phyloP scores from a whole-genome alignment of 2,329 filamentous ascomycete genomes.

The Colletotrichum sp. region DNA sequence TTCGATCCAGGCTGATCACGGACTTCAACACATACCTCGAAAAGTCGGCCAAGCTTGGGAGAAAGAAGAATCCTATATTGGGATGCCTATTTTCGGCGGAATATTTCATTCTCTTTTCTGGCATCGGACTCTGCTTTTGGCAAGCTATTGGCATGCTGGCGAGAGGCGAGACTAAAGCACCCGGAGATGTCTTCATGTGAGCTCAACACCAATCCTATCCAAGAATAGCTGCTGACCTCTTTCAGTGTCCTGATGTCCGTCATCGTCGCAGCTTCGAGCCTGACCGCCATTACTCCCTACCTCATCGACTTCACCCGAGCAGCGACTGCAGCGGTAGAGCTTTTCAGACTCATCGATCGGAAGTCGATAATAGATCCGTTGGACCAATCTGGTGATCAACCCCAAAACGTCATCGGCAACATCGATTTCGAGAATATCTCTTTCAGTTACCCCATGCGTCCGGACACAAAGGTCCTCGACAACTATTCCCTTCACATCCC shows the following conservation, averaged over 20 bases:
- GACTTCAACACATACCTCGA: constrained; percentile 43
- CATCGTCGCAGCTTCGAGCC: constrained; percentile 38
- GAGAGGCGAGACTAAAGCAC: constrained; percentile 38
- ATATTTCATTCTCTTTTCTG: constrained; percentile 46
- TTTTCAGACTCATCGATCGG: constrained; percentile 43
- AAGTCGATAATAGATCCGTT: constrained; percentile 41
- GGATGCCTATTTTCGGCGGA: constrained; percentile 43
- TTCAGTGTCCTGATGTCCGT: constrained; percentile 42
- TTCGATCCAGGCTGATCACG: constrained; percentile 38
- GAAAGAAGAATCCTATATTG: constrained; percentile 41
- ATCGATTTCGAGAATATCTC: constrained; percentile 44
- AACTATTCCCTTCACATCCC: constrained; percentile 46
- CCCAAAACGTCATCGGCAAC: constrained; percentile 30
- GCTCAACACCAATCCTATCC: neutral
- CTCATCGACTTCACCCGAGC: constrained; percentile 43
- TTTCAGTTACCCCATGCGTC: constrained; percentile 51
- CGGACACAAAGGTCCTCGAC: constrained; percentile 44
- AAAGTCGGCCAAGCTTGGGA: constrained; percentile 38
- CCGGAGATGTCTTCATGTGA: constrained; percentile 45
- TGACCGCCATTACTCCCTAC: constrained; percentile 41
- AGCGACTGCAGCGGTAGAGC: constrained; percentile 36
- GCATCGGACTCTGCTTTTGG: constrained; percentile 50
- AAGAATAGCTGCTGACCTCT: neutral
- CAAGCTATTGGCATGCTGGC: constrained; percentile 44
- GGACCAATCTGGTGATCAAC: constrained; percentile 32